phyloP scores from a whole-genome alignment of 1,139 yeast genomes.

The Kodamaea plutei region DNA sequence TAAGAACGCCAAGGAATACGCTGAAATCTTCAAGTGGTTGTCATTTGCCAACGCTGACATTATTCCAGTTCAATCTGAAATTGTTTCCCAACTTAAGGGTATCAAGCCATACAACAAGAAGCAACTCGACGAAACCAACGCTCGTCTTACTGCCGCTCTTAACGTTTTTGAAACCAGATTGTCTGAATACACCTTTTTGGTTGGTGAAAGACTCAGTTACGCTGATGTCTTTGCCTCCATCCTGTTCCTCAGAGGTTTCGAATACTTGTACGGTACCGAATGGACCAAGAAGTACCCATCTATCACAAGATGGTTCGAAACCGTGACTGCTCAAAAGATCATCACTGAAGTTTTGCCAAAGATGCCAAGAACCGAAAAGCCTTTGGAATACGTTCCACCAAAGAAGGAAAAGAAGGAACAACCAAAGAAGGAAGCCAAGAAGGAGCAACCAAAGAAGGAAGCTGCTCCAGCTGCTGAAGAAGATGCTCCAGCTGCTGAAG shows the following conservation, averaged over 20 bases:
- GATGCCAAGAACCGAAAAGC: conserved; percentile 49
- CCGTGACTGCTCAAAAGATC: conserved; percentile 57
- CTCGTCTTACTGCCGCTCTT: conserved; percentile 35
- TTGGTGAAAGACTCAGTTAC: conserved; percentile 80
- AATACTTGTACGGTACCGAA: conserved; percentile 62
- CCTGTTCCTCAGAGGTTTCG: conserved; percentile 60
- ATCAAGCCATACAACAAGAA: conserved; percentile 71
- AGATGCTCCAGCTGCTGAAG: conserved; percentile 31
- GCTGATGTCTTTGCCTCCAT: conserved; percentile 78
- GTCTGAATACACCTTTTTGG: conserved; percentile 76
- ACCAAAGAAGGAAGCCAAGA: conserved; percentile 18
- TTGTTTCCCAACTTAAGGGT: conserved; percentile 35
- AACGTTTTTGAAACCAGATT: conserved; percentile 61
- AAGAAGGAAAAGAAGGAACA: conserved; percentile 66
- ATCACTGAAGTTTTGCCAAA: conserved; percentile 38
- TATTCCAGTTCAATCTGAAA: conserved; percentile 36
- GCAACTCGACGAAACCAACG: conserved; percentile 54
- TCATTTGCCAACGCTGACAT: conserved; percentile 78
- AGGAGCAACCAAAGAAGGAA: too few species aligned
- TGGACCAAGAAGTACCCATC: conserved; percentile 78
- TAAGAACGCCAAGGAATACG: conserved; percentile 60
- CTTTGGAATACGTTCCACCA: conserved; percentile 68
- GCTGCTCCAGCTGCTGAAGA: conserved; percentile 38
- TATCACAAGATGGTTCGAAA: conserved; percentile 81
- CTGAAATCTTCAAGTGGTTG: conserved; percentile 73